Conservation (phyloP, 106 monocot species). For the Amphibolis antarctica region DNA sequence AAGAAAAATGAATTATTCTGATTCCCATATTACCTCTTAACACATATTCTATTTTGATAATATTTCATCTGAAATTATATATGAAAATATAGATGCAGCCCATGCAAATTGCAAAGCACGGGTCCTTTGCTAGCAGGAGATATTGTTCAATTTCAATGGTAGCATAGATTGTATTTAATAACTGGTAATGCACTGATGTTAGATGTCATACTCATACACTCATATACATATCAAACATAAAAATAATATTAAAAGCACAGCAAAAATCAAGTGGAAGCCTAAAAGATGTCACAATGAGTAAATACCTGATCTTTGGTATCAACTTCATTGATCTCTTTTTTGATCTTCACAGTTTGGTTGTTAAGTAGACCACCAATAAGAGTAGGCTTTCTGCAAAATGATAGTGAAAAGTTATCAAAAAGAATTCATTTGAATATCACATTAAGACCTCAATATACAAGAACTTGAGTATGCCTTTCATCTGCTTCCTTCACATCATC, state of each 20-base stretch:
- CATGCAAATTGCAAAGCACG: too few species aligned
- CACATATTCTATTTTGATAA: too few species aligned
- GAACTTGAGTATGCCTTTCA: slow-evolving; percentile 2
- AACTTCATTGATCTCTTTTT: slow-evolving; percentile 4
- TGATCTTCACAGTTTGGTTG: slow-evolving; percentile 1
- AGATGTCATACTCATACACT: too few species aligned
- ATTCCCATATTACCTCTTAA: too few species aligned
- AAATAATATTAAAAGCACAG: not conserved
- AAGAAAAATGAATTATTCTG: too few species aligned
- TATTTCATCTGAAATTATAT: too few species aligned
- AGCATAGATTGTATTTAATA: too few species aligned
- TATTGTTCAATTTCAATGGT: too few species aligned
- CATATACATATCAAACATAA: not conserved
- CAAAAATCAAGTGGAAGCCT: not conserved
- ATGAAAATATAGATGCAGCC: too few species aligned
- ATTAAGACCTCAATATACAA: not conserved
- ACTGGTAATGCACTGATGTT: too few species aligned
- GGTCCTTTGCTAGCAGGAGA: too few species aligned
- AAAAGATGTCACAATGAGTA: not conserved
- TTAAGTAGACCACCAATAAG: slow-evolving; percentile 1
- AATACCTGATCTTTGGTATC: slow-evolving; percentile 18
- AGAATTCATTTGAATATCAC: not conserved
- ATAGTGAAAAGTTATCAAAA: not conserved
- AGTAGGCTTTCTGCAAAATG: slow-evolving; percentile 8
- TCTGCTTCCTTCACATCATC: slow-evolving; percentile 13